Percentiles rank a stretch among this genome's conserved stretches.
These are phyloP conservation scores for Lepidium didymum DNA, from an alignment of 345 rosid genomes.

Conservation along the genomic window DNA sequence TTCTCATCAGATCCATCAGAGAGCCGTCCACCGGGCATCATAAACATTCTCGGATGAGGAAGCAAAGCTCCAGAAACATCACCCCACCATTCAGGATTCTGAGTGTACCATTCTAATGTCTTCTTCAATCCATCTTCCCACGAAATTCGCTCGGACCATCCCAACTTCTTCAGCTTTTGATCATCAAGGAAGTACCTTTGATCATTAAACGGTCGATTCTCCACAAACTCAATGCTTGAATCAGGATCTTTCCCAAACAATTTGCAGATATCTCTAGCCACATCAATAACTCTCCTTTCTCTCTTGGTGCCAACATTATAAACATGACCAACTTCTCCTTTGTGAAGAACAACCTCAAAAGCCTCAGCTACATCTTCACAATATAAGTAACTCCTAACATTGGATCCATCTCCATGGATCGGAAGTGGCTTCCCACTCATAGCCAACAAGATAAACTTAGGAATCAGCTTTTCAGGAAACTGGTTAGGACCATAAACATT, in stretches of 20 bases:
- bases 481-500: constrained; percentile 67
- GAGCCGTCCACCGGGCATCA: constrained; percentile 57
- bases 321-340: constrained; percentile 54
- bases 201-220: constrained; percentile 59
- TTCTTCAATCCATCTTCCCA: constrained; percentile 54
- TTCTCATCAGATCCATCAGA: constrained; percentile 33
- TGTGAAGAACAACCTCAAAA: constrained; percentile 58
- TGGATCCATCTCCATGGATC: constrained; percentile 58
- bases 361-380: constrained; percentile 66
- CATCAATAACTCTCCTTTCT: constrained; percentile 54
- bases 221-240: constrained; percentile 36
- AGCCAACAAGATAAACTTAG: constrained; percentile 54
- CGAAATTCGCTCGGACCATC: constrained; percentile 48
- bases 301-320: constrained; percentile 54
- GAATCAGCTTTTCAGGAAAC: constrained; percentile 58
- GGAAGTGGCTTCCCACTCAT: constrained; percentile 52
- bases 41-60: constrained; percentile 59
- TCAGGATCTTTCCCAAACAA: constrained; percentile 35
- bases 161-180: constrained; percentile 52
- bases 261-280: constrained; percentile 53
- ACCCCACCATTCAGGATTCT: constrained; percentile 56
- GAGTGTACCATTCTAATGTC: constrained; percentile 57
- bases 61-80: constrained; percentile 55
- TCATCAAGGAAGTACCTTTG: constrained; percentile 60
- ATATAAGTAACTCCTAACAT: constrained; percentile 55